Base-by-base conservation (phyloP, 306 rosid species). In the Canavalia gladiata region DNA sequence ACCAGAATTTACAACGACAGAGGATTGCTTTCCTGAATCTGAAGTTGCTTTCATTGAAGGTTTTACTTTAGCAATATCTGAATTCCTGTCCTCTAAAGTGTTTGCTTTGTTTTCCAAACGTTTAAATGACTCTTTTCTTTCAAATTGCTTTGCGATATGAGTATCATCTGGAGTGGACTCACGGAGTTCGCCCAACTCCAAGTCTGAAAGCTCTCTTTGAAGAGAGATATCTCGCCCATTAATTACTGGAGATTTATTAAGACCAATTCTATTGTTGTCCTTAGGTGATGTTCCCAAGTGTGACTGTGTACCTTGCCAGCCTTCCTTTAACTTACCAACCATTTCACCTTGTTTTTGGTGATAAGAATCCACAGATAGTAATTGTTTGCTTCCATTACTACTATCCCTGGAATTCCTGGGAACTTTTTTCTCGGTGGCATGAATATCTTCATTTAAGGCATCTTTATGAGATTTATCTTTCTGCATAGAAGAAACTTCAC, bases 101-200 rank as follows among this genome's bases (percentile, higher is more conserved):
- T 56, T 84, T 13, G 58, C 74, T 89, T 68, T 87, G 77, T 83
- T 85, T 46, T 89, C 99, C 64, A 80, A 85, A 68, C 52, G 94
- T 84, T 88, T 96, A 80, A 84, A 92, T 6, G 98, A 90, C 77
- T 82, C 82, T 86, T 83, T 95, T 71, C 90, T 87, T 41, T 95
- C 99, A 85, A 93, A 87, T 81, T 88, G 93, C 85, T 88, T 95
- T 81, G 87, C 84, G 46, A 59, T 85, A 18, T 72, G 84, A 64
- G 84, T 80, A 70, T 88, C 96, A 81, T 93, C 99, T 1, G 92
- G 89, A 70, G 89, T 79, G 42, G 94, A 91, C 81, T 95, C 98
- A 68, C 97, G 98, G 81, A 95, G 91, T 88, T 95, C 99, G 8
- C 99, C 99, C 84, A 95, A 75, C 87, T 95, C 98, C 88, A 91